Evolutionary conservation across 2,329 filamentous ascomycete genomes (phyloP).

Genomic region (Macrophomina phaseolina): DNA sequence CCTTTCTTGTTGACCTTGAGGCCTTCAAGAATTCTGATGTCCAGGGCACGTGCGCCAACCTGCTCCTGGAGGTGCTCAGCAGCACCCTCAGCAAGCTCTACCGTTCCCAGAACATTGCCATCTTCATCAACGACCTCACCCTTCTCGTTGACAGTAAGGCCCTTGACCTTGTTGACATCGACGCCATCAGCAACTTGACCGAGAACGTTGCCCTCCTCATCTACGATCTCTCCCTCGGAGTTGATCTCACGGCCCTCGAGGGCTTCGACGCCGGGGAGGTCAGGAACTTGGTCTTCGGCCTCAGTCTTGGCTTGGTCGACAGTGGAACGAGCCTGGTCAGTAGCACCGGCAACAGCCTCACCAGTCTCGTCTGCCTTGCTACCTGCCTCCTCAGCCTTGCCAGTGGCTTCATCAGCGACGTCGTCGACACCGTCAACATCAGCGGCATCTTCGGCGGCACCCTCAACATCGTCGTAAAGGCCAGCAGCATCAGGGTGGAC

Average conservation of each 20-base stretch:
- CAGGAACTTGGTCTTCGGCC: slow-evolving; percentile 39
- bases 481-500: slow-evolving; percentile 54
- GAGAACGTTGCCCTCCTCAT: slow-evolving; percentile 56
- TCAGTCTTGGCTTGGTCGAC: slow-evolving; percentile 36
- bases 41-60: slow-evolving; percentile 45
- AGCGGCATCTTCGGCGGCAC: slow-evolving; percentile 34
- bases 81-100: slow-evolving; percentile 57
- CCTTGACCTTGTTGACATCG: slow-evolving; percentile 54
- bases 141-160: slow-evolving; percentile 57
- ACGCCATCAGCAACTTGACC: slow-evolving; percentile 53
- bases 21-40: slow-evolving; percentile 57
- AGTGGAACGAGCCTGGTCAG: slow-evolving; percentile 31
- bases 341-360: slow-evolving; percentile 38
- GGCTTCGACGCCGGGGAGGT: slow-evolving; percentile 58
- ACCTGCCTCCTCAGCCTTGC: not conserved
- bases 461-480: slow-evolving; percentile 43
- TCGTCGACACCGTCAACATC: slow-evolving; percentile 32
- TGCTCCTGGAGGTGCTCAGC: slow-evolving; percentile 54
- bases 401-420: slow-evolving; percentile 9
- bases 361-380: slow-evolving; percentile 27
- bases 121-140: slow-evolving; percentile 58
- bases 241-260: slow-evolving; percentile 59
- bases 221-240: slow-evolving; percentile 55
- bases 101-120: slow-evolving; percentile 57
- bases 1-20: slow-evolving; percentile 65